Base-by-base conservation (phyloP, 805 yeast genomes). In the Barnettozyma pratensis region DNA sequence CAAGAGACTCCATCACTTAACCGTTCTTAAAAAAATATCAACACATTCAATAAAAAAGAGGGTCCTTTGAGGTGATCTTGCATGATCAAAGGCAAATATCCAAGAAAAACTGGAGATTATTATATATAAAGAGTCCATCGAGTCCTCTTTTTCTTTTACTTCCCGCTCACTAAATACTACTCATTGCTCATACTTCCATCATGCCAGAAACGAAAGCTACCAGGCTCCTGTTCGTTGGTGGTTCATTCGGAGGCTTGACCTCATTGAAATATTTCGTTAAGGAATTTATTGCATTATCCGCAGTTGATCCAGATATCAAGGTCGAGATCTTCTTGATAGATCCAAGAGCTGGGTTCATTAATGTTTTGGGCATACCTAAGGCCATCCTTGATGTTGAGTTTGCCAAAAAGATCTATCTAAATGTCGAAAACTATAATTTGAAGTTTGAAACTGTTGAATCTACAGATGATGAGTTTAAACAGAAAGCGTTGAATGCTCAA, bases 341-440 rank as follows among this genome's bases (percentile, higher is more conserved):
- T 40, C 73, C 74, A 11, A 61, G 71, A 44, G 65, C 67, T 2
- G 76, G 76, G 7, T 68, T 71, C 47, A 59, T 72, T 48, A 72
- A 72, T 49, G 50, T 70, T 4, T 54, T 70, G 47, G 75, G 74
- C 1, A 61, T 70, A 8, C 75, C 76, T 8, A 56, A 65, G 11
- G 63, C 72, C 5, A 59, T 72, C 19, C 60, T 70, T 41, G 70
- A 69, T 50, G 54, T 58, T 0, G 63, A 67, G n/a, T 70, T 68
- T 56, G 74, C 75, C 30, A 55, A 54, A 30, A 52, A 57, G 4
- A 61, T 68, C 27, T 71, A 60, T 41, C 57, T 67, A 32, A 64
- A 66, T 7, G 57, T 59, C 11, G 67, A 51, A 41, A 53, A 49
- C 49, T 63, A 41, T 53, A 56, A 60, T 29, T 32, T 60, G 11